Percentiles rank a stretch among this genome's conserved stretches.
phyloP scores from a whole-genome alignment of 2,329 filamentous ascomycete genomes.

The Trichoderma sp. region DNA sequence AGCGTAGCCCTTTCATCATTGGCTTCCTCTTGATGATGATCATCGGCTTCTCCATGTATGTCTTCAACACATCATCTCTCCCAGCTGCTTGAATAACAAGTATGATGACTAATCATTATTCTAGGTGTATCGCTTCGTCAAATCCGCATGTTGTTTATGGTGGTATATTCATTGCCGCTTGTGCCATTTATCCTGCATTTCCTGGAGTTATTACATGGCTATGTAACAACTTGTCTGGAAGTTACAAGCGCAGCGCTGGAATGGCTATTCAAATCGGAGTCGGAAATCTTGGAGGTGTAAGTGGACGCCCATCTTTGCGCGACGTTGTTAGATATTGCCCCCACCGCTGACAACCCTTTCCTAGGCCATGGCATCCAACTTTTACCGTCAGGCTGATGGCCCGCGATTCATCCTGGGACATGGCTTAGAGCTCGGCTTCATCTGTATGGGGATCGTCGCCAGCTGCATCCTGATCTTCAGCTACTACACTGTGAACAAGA shows the following conservation, averaged over 20 bases:
- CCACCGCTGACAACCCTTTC: background rate
- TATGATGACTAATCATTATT: conserved; percentile 7
- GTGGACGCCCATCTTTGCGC: conserved; percentile 21
- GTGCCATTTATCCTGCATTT: conserved; percentile 78
- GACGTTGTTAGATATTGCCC: background rate
- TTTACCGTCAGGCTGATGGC: conserved; percentile 55
- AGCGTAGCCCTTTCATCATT: conserved; percentile 55
- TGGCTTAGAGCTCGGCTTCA: conserved; percentile 49
- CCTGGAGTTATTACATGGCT: conserved; percentile 77
- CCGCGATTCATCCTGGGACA: conserved; percentile 52
- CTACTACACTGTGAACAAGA: conserved; percentile 59
- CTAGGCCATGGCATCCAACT: conserved; percentile 68
- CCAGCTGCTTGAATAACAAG: background rate
- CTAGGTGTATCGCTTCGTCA: conserved; percentile 55
- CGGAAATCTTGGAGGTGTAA: conserved; percentile 55
- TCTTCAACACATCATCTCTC: background rate
- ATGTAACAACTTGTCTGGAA: conserved; percentile 70
- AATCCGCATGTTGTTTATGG: conserved; percentile 66
- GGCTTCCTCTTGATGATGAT: conserved; percentile 51
- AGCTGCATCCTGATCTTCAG: conserved; percentile 43
- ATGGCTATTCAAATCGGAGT: conserved; percentile 64
- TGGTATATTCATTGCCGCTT: conserved; percentile 71
- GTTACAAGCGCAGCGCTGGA: conserved; percentile 61
- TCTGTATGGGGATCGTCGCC: conserved; percentile 44
- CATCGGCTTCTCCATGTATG: conserved; percentile 54